Conservation (phyloP, 2,329 filamentous ascomycete genomes). For the Pseudocercospora crystallina region DNA sequence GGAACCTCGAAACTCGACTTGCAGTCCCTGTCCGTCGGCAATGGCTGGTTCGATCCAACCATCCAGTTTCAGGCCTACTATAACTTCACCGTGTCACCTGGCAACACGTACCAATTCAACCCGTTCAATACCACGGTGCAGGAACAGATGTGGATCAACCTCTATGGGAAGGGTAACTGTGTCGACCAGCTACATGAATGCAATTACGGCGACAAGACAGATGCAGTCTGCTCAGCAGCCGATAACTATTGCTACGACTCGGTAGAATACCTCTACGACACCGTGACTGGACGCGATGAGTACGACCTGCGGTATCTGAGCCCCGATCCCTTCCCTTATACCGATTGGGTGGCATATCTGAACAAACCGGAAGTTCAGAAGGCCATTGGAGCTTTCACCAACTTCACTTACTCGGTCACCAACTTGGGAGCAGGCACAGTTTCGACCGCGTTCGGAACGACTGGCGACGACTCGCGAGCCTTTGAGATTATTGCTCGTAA, state of each 20-base stretch:
- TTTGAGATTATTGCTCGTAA: constrained; percentile 44
- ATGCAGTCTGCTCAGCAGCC: constrained; percentile 54
- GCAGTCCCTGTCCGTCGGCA: constrained; percentile 42
- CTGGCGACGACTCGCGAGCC: constrained; percentile 52
- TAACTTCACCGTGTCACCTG: constrained; percentile 56
- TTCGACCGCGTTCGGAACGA: constrained; percentile 44
- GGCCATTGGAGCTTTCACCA: constrained; percentile 59
- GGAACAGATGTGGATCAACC: constrained; percentile 56
- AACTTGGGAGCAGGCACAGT: constrained; percentile 52
- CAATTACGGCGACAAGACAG: constrained; percentile 47
- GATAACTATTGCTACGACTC: constrained; percentile 56
- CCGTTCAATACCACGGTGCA: constrained; percentile 53
- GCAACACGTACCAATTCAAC: constrained; percentile 57
- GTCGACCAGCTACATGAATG: constrained; percentile 57
- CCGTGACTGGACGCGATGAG: constrained; percentile 54
- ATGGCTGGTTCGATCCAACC: constrained; percentile 59
- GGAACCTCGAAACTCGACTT: constrained; percentile 32
- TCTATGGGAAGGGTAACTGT: constrained; percentile 63
- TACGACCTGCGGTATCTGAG: constrained; percentile 59
- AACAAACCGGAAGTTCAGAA: constrained; percentile 55
- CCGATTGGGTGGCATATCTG: constrained; percentile 53
- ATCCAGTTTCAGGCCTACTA: constrained; percentile 58
- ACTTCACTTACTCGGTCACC: constrained; percentile 52
- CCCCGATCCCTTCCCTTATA: constrained; percentile 59
- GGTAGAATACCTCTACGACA: constrained; percentile 55